Evolutionary conservation across 805 yeast genomes (phyloP), one percentile per base, ranked within the genome.

Genomic region (Candida orba): DNA sequence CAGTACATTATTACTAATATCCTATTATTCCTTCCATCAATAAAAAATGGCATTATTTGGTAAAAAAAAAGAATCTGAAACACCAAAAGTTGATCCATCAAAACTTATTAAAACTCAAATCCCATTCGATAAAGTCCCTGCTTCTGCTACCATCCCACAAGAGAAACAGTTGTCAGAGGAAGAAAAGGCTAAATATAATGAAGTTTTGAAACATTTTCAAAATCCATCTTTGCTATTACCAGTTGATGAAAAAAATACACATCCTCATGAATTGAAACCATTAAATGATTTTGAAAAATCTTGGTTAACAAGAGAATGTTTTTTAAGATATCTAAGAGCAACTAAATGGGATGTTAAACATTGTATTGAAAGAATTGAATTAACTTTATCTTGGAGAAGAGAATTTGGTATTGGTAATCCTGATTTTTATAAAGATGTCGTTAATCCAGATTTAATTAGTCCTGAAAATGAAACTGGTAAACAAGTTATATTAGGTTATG

Each of bases 221-320:
- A 57, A 74, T 49, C 58, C 61, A 7, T 48, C 49, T 8, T 65
- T 34, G 46, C 52, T 38, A 44, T 48, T 31, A 41, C 63, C 67
- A 43, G 50, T 44, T 18, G 67, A 68, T 37, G 73, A 73, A 41
- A 62, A 60, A 43, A 60, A 65, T 29, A 63, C 63, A 20, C 33
- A 42, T 24, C 40, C 45, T 13, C 59, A 62, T 2, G 62, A 62
- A n/a, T 61, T 63, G 40, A 57, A 23, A 79, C 84, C 46, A 70
- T 68, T 58, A 57, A 73, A 57, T 0, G 67, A 59, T 18, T 67
- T 67, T 37, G 99, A 93, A 63, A 84, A 79, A 62, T 82, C 95
- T 0, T 93, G 99, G 99, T 69, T 93, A 44, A 85, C 97, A 2
- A 75, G 84, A 54, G 99, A 93, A 62, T 93, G 99, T 60, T 71